These are phyloP conservation scores for Psophocarpus tetragonolobus DNA, from an alignment of 306 rosid genomes.

Conservation along the genomic window DNA sequence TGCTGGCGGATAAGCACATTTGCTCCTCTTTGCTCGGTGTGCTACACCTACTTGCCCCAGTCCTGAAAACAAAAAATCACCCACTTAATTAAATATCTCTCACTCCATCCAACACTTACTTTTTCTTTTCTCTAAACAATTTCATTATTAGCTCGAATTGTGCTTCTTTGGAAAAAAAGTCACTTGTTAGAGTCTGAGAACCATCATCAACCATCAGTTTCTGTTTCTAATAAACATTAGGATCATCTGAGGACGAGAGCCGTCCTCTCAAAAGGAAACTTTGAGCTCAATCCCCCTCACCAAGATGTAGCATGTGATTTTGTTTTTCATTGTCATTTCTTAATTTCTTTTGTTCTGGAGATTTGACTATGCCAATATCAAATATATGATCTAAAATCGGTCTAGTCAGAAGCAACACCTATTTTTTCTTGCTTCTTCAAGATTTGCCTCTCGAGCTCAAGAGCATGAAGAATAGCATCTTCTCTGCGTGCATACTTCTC, in stretches of 20 bases:
- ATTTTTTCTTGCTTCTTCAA: slow-evolving; percentile 62
- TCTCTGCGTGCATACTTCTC: slow-evolving; percentile 98
- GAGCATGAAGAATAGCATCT: slow-evolving; percentile 97
- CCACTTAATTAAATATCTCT: slow-evolving; percentile 37
- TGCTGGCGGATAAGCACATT: slow-evolving; percentile 55
- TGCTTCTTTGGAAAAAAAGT: neutral
- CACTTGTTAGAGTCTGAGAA: neutral
- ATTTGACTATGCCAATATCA: slow-evolving; percentile 38
- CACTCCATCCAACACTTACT: slow-evolving; percentile 35
- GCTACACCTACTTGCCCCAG: slow-evolving; percentile 51
- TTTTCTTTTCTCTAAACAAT: slow-evolving; percentile 37
- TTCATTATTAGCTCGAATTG: slow-evolving; percentile 39
- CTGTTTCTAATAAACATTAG: slow-evolving; percentile 49
- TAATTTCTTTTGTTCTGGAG: slow-evolving; percentile 46
- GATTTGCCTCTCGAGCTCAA: slow-evolving; percentile 80
- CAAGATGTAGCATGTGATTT: slow-evolving; percentile 33
- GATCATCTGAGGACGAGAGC: slow-evolving; percentile 45
- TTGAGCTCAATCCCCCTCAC: slow-evolving; percentile 60
- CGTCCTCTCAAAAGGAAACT: slow-evolving; percentile 47
- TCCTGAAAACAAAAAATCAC: slow-evolving; percentile 51
- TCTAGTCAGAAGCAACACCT: slow-evolving; percentile 49
- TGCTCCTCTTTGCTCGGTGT: slow-evolving; percentile 75
- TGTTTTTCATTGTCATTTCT: slow-evolving; percentile 43
- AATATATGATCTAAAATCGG: slow-evolving; percentile 41
- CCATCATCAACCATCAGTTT: slow-evolving; percentile 46